Evolutionary conservation across 2,329 filamentous ascomycete genomes (phyloP), one percentile per base, ranked within the genome.

Genomic region (Trichothecium sympodiale): DNA sequence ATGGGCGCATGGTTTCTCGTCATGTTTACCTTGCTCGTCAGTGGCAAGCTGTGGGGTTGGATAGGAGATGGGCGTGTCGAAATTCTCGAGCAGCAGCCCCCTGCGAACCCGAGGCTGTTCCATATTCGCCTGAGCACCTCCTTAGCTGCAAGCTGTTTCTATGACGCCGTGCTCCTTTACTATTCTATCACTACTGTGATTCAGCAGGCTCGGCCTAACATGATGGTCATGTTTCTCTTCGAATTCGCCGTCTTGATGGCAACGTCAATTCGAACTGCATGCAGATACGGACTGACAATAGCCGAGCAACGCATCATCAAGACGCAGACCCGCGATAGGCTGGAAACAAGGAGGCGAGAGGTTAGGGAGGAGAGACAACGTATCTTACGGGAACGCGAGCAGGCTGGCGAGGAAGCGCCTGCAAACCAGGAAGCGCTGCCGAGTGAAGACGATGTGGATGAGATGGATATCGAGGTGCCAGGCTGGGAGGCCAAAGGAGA

Each of bases 191-290:
- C 78, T 18, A 85, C 82, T 0, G 88, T 96, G 23, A 77, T 95
- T 34, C 78, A 83, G 39, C 80, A 93, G 53, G 85, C 89, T 3
- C 73, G 83, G n/a, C 87, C 89, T 1, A 91, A 93, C 40, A 96
- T 98, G 83, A 98, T 96, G 87, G 87, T 98, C 43, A 96, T 98
- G 87, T 98, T 98, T 52, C 77, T 93, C 5, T 98, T 98, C 49
- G 91, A 98, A 57, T 96, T 96, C 53, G 88, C 89, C 27, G 79
- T 98, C 30, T 64, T 96, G 41, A 71, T 77, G 3, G 80, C 93
- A 8, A 80, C 79, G 35, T 94, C 89, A 1, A 67, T 77, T 35
- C 87, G 89, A 33, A 94, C 87, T 0, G 71, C 75, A 2, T 67
- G 77, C 37, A 78, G 88, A 40, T 98, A 98, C 57, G 57, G 73